Conservation (phyloP, 345 rosid species). For the Pistacia vera region DNA sequence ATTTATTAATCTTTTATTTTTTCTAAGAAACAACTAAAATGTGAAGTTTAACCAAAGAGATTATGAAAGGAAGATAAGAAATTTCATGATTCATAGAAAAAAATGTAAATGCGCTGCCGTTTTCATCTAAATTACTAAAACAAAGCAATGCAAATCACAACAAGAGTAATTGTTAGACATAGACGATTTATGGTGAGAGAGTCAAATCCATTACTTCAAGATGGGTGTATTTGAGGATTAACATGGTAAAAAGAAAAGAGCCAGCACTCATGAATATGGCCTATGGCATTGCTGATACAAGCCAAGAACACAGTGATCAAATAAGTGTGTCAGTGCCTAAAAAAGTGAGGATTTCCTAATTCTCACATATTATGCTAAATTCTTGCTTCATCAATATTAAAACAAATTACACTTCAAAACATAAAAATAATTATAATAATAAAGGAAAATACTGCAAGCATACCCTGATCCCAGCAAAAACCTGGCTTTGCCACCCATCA, state of each 20-base stretch:
- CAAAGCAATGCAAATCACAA: neutral
- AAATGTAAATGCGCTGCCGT: neutral
- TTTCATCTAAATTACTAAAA: neutral
- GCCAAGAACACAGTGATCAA: neutral
- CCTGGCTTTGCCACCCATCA: conserved; percentile 84
- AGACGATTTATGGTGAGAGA: neutral
- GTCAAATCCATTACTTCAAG: neutral
- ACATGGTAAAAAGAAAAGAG: neutral
- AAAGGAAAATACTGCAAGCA: conserved; percentile 14
- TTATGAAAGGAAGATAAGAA: neutral
- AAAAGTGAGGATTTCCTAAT: neutral
- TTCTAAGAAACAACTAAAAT: too few species aligned
- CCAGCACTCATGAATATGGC: neutral
- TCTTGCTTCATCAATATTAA: neutral
- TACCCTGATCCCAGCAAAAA: conserved; percentile 84
- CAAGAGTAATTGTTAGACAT: neutral
- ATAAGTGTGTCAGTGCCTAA: neutral
- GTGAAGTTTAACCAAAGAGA: neutral
- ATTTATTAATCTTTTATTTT: too few species aligned
- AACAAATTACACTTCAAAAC: conserved; percentile 7
- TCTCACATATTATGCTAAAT: neutral
- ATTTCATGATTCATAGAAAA: neutral
- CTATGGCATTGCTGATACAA: neutral
- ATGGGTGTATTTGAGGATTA: neutral
- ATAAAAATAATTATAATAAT: neutral